These are phyloP conservation scores for Metschnikowia borealis DNA, from an alignment of 805 yeast genomes.

Conservation along the genomic window DNA sequence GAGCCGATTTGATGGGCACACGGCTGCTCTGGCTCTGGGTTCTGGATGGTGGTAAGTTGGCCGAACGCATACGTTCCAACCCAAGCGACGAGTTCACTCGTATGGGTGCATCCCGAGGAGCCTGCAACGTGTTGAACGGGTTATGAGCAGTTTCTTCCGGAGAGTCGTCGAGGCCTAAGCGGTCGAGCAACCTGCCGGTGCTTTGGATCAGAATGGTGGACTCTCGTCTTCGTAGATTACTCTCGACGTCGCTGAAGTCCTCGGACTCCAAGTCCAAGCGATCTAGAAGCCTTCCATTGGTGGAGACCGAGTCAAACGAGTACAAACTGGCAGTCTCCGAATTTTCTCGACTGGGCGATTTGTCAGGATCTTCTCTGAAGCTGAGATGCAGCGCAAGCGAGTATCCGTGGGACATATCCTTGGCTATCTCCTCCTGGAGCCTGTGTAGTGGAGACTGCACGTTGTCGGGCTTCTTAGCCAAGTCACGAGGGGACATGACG, in stretches of 20 bases:
- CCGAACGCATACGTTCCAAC: slow-evolving; percentile 16
- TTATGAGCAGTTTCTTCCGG: slow-evolving; percentile 12
- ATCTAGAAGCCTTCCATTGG: slow-evolving; percentile 40
- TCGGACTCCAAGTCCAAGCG: slow-evolving; percentile 18
- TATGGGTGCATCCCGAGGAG: slow-evolving; percentile 11
- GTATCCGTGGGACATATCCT: slow-evolving; percentile 6
- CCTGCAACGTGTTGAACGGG: slow-evolving; percentile 2
- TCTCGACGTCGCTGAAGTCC: slow-evolving; percentile 13
- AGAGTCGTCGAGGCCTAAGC: slow-evolving; percentile 29
- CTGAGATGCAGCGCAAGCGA: not conserved
- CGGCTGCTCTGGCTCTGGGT: slow-evolving; percentile 7
- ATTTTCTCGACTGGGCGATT: not conserved
- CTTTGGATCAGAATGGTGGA: slow-evolving; percentile 15
- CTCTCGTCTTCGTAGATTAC: slow-evolving; percentile 15
- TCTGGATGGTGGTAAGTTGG: slow-evolving; percentile 6
- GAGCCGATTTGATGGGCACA: slow-evolving; percentile 11
- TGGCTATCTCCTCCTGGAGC: slow-evolving; percentile 16
- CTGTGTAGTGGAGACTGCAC: slow-evolving; percentile 17
- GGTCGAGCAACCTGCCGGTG: slow-evolving; percentile 14
- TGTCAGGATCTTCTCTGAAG: not conserved
- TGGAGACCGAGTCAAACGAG: slow-evolving; percentile 42
- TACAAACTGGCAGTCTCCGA: slow-evolving; percentile 29
- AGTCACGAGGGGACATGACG: slow-evolving; percentile 2
- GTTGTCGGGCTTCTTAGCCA: slow-evolving; percentile 5
- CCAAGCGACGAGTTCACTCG: slow-evolving; percentile 16